Percentiles rank a stretch among this genome's conserved stretches.
These are phyloP conservation scores for Bruguiera gymnorhiza DNA, from an alignment of 345 rosid species.

Conservation along the genomic window DNA sequence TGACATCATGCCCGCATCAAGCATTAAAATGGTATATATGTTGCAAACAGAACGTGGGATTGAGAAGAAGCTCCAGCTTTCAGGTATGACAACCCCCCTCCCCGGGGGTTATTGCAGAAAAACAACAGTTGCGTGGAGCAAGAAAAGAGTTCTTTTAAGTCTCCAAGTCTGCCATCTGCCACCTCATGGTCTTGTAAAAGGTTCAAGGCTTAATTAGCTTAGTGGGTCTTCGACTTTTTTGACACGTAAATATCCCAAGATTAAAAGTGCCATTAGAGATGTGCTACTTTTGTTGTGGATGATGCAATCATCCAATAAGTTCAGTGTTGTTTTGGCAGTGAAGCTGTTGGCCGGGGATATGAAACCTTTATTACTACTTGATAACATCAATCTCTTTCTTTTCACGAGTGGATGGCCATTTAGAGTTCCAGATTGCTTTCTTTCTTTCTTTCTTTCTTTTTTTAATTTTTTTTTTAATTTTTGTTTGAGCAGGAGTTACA, in stretches of 20 bases:
- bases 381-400: neutral
- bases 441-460: neutral
- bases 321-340: neutral
- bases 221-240: neutral
- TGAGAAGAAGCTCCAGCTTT: too few species aligned
- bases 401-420: slow-evolving; percentile 14
- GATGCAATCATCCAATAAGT: slow-evolving; percentile 4
- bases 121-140: too few species aligned
- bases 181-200: neutral
- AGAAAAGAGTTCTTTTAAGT: too few species aligned
- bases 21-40: too few species aligned
- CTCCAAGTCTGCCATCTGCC: neutral
- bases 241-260: neutral
- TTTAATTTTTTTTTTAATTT: too few species aligned
- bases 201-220: too few species aligned
- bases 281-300: neutral
- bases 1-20: too few species aligned
- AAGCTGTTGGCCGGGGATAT: neutral
- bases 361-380: neutral
- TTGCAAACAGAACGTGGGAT: too few species aligned
- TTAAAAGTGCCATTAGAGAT: neutral
- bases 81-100: too few species aligned
- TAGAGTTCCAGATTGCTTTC: slow-evolving; percentile 7
- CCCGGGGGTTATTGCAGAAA: too few species aligned
- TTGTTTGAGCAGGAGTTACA: too few species aligned